Conservation (phyloP, 495 filamentous ascomycete genomes). For the Evernia prunastri region DNA sequence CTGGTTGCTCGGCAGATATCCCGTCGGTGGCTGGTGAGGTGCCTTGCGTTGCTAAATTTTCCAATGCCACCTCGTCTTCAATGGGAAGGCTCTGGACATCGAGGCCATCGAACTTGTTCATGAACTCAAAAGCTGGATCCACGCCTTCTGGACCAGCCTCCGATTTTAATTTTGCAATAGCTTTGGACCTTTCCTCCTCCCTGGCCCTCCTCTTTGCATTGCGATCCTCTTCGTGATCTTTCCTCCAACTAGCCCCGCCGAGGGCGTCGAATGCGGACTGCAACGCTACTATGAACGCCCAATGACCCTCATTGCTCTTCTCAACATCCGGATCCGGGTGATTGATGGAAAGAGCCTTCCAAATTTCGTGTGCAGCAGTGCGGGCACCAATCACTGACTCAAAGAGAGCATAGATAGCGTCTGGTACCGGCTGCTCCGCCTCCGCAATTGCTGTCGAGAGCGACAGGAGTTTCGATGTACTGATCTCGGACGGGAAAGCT, state of each 20-base stretch:
- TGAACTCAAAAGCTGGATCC: background rate
- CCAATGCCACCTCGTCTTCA: background rate
- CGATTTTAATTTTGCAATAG: background rate
- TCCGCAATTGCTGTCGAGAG: background rate
- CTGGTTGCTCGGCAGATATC: background rate
- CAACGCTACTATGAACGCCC: background rate
- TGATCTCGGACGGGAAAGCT: background rate
- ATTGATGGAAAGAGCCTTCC: background rate
- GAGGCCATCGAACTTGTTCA: background rate
- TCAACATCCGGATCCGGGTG: background rate
- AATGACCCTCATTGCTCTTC: background rate
- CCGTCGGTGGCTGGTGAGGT: background rate
- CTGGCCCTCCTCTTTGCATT: background rate
- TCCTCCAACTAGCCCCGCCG: background rate
- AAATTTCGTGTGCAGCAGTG: background rate
- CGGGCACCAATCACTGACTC: background rate
- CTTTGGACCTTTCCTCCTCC: background rate
- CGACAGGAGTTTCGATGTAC: background rate
- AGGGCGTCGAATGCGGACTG: background rate
- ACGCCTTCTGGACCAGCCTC: background rate
- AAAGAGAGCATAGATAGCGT: background rate
- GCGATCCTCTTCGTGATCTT: background rate
- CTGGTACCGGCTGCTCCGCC: background rate
- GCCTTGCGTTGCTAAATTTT: background rate
- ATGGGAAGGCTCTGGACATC: background rate